Evolutionary conservation across 805 yeast genomes (phyloP).

Genomic region (Saturnispora besseyi): DNA sequence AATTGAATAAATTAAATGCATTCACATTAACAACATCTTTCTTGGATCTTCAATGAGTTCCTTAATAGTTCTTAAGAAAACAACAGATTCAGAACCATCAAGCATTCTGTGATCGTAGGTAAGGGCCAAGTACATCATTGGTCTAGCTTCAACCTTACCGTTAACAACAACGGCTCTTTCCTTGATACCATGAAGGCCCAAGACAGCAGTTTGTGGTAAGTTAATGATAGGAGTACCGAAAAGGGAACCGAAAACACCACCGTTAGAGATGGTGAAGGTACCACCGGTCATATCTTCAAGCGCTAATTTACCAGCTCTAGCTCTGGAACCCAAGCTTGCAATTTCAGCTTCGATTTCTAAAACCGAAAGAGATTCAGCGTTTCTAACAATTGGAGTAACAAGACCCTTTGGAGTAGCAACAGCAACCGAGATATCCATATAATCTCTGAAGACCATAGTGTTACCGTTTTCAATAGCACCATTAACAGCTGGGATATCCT

Average conservation of each 20-base stretch:
- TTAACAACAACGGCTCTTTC: constrained; percentile 88
- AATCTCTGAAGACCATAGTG: constrained; percentile 93
- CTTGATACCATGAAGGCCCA: constrained; percentile 95
- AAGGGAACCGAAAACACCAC: constrained; percentile 97
- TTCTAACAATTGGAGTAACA: constrained; percentile 96
- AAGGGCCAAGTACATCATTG: constrained; percentile 98
- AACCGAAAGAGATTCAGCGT: constrained; percentile 84
- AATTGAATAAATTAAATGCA: neutral
- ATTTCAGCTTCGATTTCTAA: constrained; percentile 88
- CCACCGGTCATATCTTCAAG: constrained; percentile 99
- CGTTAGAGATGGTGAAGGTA: constrained; percentile 97
- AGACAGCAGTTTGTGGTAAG: constrained; percentile 96
- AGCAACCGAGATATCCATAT: constrained; percentile 90
- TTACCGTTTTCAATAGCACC: constrained; percentile 89
- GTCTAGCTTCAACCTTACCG: constrained; percentile 93
- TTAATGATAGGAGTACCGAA: constrained; percentile 98
- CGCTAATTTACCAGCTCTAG: constrained; percentile 94
- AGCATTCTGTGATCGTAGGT: constrained; percentile 97
- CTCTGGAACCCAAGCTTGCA: constrained; percentile 72
- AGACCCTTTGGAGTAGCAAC: constrained; percentile 99
- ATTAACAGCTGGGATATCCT: constrained; percentile 90
- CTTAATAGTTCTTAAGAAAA: constrained; percentile 89
- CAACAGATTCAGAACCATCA: constrained; percentile 98
- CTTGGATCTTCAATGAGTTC: constrained; percentile 98
- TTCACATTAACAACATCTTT: constrained; percentile 69